Evolutionary conservation across 352 stramenopile species (phyloP).

Genomic region (Thalassiosira oceanica): DNA sequence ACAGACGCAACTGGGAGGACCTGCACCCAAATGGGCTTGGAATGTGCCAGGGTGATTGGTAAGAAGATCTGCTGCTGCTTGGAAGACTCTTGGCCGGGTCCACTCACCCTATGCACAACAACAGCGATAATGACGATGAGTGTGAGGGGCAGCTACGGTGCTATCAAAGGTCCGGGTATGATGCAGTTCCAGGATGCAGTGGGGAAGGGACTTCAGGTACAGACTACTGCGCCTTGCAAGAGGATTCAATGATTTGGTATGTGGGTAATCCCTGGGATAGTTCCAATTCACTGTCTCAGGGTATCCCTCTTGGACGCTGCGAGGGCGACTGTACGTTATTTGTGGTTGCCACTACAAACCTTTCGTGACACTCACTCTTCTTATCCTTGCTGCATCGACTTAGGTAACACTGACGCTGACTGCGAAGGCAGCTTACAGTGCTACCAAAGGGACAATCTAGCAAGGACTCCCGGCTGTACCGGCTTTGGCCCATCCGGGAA

Average conservation of each 20-base stretch:
- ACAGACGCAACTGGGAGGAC: no score
- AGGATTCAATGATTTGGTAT: no score
- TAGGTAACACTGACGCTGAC: constrained; percentile 42
- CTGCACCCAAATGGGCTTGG: no score
- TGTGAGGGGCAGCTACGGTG: constrained; percentile 18
- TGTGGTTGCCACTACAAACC: no score
- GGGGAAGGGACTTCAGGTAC: constrained; percentile 10
- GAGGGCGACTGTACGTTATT: constrained; percentile 58
- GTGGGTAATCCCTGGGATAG: no score
- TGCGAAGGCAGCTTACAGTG: constrained; percentile 47
- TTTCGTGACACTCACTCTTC: no score
- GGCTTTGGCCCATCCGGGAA: neutral
- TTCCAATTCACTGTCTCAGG: neutral
- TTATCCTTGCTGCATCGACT: no score
- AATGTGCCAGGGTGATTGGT: no score
- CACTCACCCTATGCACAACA: no score
- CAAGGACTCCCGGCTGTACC: constrained; percentile 42
- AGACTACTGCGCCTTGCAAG: constrained; percentile 43
- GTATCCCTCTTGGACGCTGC: constrained; percentile 50
- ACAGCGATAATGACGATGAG: constrained; percentile 22
- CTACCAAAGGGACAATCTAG: constrained; percentile 26
- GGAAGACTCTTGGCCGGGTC: no score
- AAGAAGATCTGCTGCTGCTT: no score
- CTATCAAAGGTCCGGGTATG: constrained; percentile 20
- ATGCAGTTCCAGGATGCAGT: constrained; percentile 38